These are phyloP conservation scores for Glycine tomentella DNA, from an alignment of 306 rosid species.

Conservation along the genomic window DNA sequence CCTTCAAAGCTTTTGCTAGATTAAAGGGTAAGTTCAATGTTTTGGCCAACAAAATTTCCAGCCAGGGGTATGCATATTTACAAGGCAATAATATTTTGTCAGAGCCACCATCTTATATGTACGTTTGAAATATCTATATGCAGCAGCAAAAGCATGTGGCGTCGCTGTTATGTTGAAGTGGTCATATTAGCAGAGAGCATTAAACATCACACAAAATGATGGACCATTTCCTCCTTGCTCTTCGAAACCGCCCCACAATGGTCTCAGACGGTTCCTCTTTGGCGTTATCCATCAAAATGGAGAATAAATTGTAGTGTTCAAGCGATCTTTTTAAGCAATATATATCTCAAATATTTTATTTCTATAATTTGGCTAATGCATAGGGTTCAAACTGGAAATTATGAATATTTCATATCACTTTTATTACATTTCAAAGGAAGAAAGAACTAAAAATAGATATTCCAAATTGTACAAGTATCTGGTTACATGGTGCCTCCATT, in stretches of 20 bases:
- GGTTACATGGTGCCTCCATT: slow-evolving; percentile 28
- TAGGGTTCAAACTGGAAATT: too few relatives aligned
- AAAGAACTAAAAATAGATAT: not conserved
- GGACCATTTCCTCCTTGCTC: slow-evolving; percentile 45
- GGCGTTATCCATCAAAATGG: slow-evolving; percentile 14
- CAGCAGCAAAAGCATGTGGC: slow-evolving; percentile 48
- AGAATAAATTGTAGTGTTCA: slow-evolving; percentile 16
- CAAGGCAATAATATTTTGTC: not conserved
- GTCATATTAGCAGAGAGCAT: slow-evolving; percentile 19
- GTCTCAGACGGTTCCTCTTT: slow-evolving; percentile 21
- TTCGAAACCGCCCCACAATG: slow-evolving; percentile 25
- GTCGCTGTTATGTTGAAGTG: slow-evolving; percentile 38
- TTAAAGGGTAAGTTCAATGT: slow-evolving; percentile 14
- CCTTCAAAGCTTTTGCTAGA: slow-evolving; percentile 4
- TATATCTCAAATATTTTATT: not conserved
- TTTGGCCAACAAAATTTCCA: too few relatives aligned
- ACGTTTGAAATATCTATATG: slow-evolving; percentile 29
- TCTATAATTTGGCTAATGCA: not conserved
- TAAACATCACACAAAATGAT: slow-evolving; percentile 15
- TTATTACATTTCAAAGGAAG: too few relatives aligned
- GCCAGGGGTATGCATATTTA: slow-evolving; percentile 4
- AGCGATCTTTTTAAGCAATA: not conserved
- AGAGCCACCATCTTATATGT: slow-evolving; percentile 20
- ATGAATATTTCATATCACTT: too few relatives aligned
- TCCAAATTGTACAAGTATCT: slow-evolving; percentile 15